Conservation (phyloP, 1,284 basidiomycete species). For the Farysia itapuensis region DNA sequence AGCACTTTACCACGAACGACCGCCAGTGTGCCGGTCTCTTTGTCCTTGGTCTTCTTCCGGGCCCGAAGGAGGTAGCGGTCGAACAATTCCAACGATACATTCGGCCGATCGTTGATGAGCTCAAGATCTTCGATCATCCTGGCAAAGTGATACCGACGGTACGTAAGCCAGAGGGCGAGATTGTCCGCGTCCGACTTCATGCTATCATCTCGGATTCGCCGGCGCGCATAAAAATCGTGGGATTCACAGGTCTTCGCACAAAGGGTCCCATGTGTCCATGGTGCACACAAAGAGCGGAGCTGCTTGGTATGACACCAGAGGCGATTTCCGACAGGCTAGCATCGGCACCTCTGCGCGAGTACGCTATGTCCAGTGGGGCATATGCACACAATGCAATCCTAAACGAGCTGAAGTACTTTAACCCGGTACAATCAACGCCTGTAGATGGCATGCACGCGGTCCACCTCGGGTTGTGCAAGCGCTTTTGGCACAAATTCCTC, state of each 20-base stretch:
- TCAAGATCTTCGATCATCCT: background rate
- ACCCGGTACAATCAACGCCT: background rate
- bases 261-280: background rate
- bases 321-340: background rate
- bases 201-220: slow-evolving; percentile 2
- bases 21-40: background rate
- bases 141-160: background rate
- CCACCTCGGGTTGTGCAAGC: slow-evolving; percentile 6
- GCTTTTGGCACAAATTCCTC: slow-evolving; percentile 3
- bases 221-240: slow-evolving; percentile 1
- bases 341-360: background rate
- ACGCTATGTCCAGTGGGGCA: background rate
- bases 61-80: background rate
- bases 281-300: background rate
- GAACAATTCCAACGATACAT: background rate
- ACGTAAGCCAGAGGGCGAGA: background rate
- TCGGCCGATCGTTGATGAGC: slow-evolving; percentile 1
- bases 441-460: slow-evolving; percentile 5
- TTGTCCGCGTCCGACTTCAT: background rate
- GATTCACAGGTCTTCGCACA: background rate
- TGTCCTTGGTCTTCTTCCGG: slow-evolving; percentile 2
- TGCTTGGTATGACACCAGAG: background rate
- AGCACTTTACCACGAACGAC: background rate
- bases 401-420: slow-evolving; percentile 3
- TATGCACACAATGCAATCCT: background rate